phyloP scores from a whole-genome alignment of 1,139 yeast species.

The Suhomyces bolitotheri region DNA sequence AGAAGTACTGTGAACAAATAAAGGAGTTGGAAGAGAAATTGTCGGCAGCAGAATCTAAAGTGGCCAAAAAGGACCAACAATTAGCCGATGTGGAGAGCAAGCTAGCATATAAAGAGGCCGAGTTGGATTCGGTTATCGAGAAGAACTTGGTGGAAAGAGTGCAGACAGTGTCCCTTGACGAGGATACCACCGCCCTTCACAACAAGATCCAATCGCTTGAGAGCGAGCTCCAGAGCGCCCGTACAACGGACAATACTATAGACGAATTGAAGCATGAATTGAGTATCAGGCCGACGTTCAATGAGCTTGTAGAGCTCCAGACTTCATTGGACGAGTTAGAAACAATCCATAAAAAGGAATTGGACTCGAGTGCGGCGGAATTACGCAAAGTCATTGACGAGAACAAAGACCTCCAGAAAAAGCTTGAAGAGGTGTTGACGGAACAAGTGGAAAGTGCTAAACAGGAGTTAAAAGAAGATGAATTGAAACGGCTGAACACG shows the following conservation, averaged over 20 bases:
- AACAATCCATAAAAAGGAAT: conserved; percentile 32
- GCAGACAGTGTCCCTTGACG: conserved; percentile 12
- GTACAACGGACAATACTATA: conserved; percentile 17
- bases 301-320: conserved; percentile 28
- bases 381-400: conserved; percentile 24
- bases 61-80: conserved; percentile 3
- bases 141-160: conserved; percentile 17
- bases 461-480: conserved; percentile 10
- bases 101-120: conserved; percentile 16
- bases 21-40: conserved; percentile 14
- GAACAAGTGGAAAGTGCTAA: conserved; percentile 17
- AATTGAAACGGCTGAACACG: not conserved
- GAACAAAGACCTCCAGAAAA: conserved; percentile 19
- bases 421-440: conserved; percentile 20
- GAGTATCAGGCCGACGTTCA: conserved; percentile 25
- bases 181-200: conserved; percentile 1
- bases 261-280: conserved; percentile 29
- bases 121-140: conserved; percentile 16
- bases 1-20: conserved; percentile 10
- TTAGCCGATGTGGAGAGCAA: conserved; percentile 10
- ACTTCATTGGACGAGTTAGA: conserved; percentile 26
- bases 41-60: not conserved
- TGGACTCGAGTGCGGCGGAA: conserved; percentile 31
- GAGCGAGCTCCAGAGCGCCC: conserved; percentile 13
- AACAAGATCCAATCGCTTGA: conserved; percentile 7